Percentiles rank a stretch among this genome's conserved stretches.
Conservation (phyloP, 495 filamentous ascomycete species). For the Trichoderma orchidacearum region DNA sequence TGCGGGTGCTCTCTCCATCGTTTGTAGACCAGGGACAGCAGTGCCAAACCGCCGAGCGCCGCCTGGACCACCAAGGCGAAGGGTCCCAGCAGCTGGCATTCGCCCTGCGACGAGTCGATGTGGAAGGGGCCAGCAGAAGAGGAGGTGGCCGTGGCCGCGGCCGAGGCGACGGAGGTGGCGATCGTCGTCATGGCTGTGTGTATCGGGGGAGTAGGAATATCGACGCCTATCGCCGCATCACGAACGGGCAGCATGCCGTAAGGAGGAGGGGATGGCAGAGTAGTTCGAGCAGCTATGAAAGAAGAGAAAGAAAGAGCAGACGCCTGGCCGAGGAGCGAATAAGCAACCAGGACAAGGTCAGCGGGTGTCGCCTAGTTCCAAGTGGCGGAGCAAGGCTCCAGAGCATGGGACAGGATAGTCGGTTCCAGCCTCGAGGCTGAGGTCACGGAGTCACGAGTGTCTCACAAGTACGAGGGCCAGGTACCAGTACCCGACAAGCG, state of each 20-base stretch:
- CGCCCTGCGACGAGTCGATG: constrained; percentile 23
- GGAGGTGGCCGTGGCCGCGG: constrained; percentile 16
- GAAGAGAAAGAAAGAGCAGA: background rate
- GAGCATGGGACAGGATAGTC: too few relatives aligned
- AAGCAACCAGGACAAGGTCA: background rate
- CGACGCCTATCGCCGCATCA: constrained; percentile 11
- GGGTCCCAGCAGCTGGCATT: constrained; percentile 72
- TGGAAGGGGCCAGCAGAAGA: constrained; percentile 1
- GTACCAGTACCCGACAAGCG: too few relatives aligned
- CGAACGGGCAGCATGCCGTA: background rate
- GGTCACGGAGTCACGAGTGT: too few relatives aligned
- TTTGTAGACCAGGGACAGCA: constrained; percentile 82
- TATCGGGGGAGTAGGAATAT: constrained; percentile 12
- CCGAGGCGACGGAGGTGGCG: constrained; percentile 12
- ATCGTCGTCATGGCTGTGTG: constrained; percentile 13
- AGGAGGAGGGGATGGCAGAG: too few relatives aligned
- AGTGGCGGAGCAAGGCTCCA: too few relatives aligned
- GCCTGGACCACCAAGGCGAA: constrained; percentile 84
- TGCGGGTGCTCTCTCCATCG: constrained; percentile 85
- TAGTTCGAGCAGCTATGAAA: background rate
- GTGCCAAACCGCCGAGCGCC: constrained; percentile 70
- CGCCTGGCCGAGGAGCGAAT: background rate
- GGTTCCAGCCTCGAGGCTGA: too few relatives aligned
- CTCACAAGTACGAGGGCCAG: too few relatives aligned
- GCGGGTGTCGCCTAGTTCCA: too few relatives aligned